These are phyloP conservation scores for Rhodotorula mucilaginosa DNA, from an alignment of 1,284 basidiomycete genomes.

Conservation along the genomic window DNA sequence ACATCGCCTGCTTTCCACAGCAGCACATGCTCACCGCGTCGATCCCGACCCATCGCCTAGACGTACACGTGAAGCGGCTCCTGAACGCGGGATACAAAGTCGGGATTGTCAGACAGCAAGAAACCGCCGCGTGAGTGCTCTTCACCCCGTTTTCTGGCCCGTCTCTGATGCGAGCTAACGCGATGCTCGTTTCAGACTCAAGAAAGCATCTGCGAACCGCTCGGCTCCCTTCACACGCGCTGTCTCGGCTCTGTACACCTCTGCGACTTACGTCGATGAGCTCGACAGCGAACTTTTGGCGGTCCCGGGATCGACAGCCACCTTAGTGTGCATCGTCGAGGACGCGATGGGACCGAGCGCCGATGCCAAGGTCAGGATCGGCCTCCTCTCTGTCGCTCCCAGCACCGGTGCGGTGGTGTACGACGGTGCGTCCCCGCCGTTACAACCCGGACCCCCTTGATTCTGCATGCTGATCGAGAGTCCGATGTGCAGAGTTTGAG, in stretches of 20 bases:
- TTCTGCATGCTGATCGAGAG: constrained; percentile 4
- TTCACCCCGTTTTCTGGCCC: not conserved
- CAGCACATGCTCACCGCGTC: constrained; percentile 36
- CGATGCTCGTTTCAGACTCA: constrained; percentile 54
- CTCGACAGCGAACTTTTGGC: constrained; percentile 57
- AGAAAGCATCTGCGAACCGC: constrained; percentile 80
- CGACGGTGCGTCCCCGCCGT: constrained; percentile 61
- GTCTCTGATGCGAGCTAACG: not conserved
- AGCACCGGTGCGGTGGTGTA: constrained; percentile 87
- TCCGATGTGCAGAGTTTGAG: constrained; percentile 45
- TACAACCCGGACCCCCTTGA: not conserved
- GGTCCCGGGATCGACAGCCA: constrained; percentile 33
- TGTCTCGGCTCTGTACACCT: constrained; percentile 37
- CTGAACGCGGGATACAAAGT: constrained; percentile 84
- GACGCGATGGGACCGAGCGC: constrained; percentile 57
- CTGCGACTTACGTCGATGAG: constrained; percentile 66
- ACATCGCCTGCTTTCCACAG: constrained; percentile 37
- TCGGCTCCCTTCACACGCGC: constrained; percentile 75
- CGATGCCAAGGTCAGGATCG: constrained; percentile 64
- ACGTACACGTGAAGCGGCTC: constrained; percentile 87
- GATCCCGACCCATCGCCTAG: constrained; percentile 55
- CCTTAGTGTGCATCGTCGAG: constrained; percentile 62
- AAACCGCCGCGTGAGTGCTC: constrained; percentile 70
- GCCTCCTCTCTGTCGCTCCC: constrained; percentile 75
- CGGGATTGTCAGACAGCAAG: constrained; percentile 85